A percentile compares a stretch with the other conserved stretches of the same genome.
phyloP scores from a whole-genome alignment of 2,329 filamentous ascomycete species.

The Aspergillus sergii region DNA sequence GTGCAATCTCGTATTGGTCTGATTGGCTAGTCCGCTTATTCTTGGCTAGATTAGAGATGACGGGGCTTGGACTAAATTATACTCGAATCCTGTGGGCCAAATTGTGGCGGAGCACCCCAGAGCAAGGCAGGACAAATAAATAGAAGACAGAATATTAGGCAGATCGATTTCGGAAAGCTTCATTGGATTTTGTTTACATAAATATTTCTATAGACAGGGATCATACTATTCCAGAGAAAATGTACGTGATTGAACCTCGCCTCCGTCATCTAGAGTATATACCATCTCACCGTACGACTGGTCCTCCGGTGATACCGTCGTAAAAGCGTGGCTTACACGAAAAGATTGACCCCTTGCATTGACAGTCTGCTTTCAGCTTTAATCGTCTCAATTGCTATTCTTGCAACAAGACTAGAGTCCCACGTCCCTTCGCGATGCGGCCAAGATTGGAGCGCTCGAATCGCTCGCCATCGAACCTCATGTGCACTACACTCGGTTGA shows the following conservation, averaged over 20 bases:
- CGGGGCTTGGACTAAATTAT: background rate
- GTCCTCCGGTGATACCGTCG: background rate
- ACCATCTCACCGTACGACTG: background rate
- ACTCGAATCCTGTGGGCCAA: background rate
- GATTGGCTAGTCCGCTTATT: background rate
- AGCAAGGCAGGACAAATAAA: background rate
- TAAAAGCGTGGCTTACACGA: background rate
- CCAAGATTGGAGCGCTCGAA: constrained; percentile 28
- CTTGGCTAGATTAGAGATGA: background rate
- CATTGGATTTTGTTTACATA: background rate
- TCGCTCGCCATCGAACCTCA: constrained; percentile 28
- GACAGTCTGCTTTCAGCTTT: constrained; percentile 18
- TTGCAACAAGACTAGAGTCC: constrained; percentile 37
- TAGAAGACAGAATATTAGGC: background rate
- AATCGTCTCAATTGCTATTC: constrained; percentile 29
- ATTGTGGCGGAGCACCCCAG: background rate
- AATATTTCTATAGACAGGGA: no score
- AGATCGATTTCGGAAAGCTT: background rate
- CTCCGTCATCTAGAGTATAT: background rate
- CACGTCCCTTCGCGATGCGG: constrained; percentile 39
- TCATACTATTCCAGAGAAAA: background rate
- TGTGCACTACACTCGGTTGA: constrained; percentile 33
- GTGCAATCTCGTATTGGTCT: background rate
- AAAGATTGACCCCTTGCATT: background rate
- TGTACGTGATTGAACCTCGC: background rate